A percentile compares a stretch with the other conserved stretches of the same genome.
phyloP scores from a whole-genome alignment of 352 stramenopile genomes.

The Paralagenidium karlingii region DNA sequence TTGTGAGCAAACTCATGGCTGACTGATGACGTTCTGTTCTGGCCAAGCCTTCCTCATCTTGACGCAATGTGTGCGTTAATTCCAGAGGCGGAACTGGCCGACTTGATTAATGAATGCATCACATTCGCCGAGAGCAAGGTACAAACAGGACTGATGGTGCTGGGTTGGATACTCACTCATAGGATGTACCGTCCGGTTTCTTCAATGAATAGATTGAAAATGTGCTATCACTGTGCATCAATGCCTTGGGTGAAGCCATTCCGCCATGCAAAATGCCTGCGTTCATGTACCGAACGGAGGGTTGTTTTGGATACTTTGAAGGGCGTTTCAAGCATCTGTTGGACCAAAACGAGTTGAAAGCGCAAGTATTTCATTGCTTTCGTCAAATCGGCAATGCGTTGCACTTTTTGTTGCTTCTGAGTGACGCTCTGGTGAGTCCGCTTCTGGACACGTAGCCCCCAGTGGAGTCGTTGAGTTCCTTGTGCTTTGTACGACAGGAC shows the following conservation, averaged over 20 bases:
- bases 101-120: slow-evolving; percentile 12
- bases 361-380: slow-evolving; percentile 75
- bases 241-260: slow-evolving; percentile 55
- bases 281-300: slow-evolving; percentile 51
- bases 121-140: no score
- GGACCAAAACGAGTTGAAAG: slow-evolving; percentile 63
- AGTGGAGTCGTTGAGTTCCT: no score
- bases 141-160: no score
- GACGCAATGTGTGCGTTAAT: slow-evolving; percentile 8
- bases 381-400: slow-evolving; percentile 69
- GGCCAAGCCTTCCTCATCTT: slow-evolving; percentile 4
- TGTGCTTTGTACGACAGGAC: no score
- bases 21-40: no score
- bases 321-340: slow-evolving; percentile 71
- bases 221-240: slow-evolving; percentile 50
- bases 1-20: no score
- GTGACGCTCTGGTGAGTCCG: slow-evolving; percentile 18
- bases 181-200: background rate
- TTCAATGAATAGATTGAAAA: slow-evolving; percentile 37
- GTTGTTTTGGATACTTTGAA: slow-evolving; percentile 72
- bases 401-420: slow-evolving; percentile 35
- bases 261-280: slow-evolving; percentile 59
- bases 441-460: no score
- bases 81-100: slow-evolving; percentile 9
- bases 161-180: no score